A percentile compares a stretch with the other conserved stretches of the same genome.
These are phyloP conservation scores for Claviceps pazoutovae DNA, from an alignment of 2,329 filamentous ascomycete genomes.

Conservation along the genomic window DNA sequence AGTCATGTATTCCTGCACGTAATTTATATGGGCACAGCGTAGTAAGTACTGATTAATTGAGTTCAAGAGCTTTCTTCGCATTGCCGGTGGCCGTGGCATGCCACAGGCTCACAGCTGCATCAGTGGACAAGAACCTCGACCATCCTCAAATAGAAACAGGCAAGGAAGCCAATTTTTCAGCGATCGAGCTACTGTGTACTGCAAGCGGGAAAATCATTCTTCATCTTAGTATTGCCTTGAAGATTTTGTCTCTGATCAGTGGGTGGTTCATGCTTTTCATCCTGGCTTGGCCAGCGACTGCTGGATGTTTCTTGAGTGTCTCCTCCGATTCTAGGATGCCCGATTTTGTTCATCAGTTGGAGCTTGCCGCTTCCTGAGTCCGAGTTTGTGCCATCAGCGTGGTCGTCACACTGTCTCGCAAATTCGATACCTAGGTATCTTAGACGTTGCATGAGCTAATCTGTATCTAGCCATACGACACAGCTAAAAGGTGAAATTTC, in stretches of 20 bases:
- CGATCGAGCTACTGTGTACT: no score
- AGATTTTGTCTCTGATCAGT: background rate
- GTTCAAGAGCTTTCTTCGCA: no score
- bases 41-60: no score
- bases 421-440: background rate
- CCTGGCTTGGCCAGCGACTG: background rate
- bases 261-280: background rate
- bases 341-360: background rate
- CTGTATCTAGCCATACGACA: background rate
- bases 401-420: background rate
- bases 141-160: no score
- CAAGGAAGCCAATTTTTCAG: no score
- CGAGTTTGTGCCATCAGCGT: background rate
- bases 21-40: no score
- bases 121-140: no score
- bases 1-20: no score
- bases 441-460: background rate
- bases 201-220: no score
- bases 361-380: slow-evolving; percentile 1
- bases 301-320: background rate
- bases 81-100: no score
- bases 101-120: no score
- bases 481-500: background rate
- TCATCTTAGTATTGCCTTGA: no score
- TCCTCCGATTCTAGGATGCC: background rate